A percentile compares a stretch with the other conserved stretches of the same genome.
These are phyloP conservation scores for Umbelopsis ramanniana DNA, from an alignment of 192 early-diverging fungal species.

Conservation along the genomic window DNA sequence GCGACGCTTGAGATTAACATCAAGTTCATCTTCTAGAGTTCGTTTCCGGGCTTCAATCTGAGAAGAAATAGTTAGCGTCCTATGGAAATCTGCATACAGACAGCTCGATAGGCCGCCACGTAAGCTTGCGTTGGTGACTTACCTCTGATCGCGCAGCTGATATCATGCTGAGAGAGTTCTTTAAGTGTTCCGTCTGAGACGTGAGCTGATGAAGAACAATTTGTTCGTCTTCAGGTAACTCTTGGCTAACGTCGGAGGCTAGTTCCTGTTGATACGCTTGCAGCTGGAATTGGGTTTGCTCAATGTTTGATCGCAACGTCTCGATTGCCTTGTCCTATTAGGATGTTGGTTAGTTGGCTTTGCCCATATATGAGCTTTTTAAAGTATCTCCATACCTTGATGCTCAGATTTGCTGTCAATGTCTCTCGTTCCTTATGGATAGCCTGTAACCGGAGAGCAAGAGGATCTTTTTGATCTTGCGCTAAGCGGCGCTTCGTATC, in stretches of 20 bases:
- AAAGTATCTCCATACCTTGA: conserved; percentile 42
- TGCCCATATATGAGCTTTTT: neutral
- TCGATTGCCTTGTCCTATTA: conserved; percentile 53
- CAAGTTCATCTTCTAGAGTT: conserved; percentile 73
- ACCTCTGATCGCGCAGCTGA: conserved; percentile 61
- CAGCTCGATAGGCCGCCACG: neutral
- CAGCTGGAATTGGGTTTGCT: conserved; percentile 60
- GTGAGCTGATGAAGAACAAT: conserved; percentile 51
- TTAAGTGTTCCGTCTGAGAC: conserved; percentile 56
- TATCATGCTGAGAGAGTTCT: conserved; percentile 58
- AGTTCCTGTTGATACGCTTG: conserved; percentile 65
- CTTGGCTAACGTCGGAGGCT: conserved; percentile 54
- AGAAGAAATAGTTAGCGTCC: neutral
- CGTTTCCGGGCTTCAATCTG: conserved; percentile 76
- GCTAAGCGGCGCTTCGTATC: conserved; percentile 56
- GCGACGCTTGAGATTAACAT: conserved; percentile 68
- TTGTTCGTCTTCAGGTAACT: conserved; percentile 61
- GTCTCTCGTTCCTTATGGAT: conserved; percentile 67
- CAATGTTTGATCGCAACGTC: conserved; percentile 49
- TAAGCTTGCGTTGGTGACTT: neutral
- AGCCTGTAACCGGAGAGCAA: conserved; percentile 58
- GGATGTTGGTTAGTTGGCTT: no score
- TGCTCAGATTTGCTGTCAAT: conserved; percentile 50
- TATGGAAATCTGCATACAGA: neutral
- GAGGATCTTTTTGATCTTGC: conserved; percentile 59